Base-by-base conservation (phyloP, 1,139 yeast genomes). In the Hansenula sp. region DNA sequence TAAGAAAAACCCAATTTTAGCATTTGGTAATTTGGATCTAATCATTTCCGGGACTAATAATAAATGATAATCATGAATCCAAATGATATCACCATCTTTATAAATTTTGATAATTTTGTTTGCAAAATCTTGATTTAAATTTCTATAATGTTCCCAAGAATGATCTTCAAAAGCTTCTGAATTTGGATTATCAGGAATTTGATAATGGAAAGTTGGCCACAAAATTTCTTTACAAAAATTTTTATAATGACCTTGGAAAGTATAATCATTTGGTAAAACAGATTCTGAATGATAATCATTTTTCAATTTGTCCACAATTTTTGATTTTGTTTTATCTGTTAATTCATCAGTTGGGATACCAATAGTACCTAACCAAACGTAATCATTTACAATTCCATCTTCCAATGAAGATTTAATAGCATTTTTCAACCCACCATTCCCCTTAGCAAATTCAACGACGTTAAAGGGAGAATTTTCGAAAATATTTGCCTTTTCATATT, bases 201-300 rank as follows among this genome's bases (percentile, higher is more conserved):
- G 96, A 61, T 93, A 94, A 61, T 93, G 99, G 52, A 94, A 72
- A 2, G 97, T 88, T 25, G 99, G 99, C 98, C 99, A 93, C 51
- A 93, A 70, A 38, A 93, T 87, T 58, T 90, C 95, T 62, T 93
- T 93, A 62, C 97, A 91, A 61, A 85, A 93, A 40, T 89, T 87
- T 47, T 79, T 79, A 65, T 93, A 93, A 58, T 90, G 96, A 18
- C 97, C 97, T 55, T 85, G 86, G 57, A 89, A 87, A 0, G 90
- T 81, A 18, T 77, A 66, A 63, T 93, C 98, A 52, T 78, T 77
- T 2, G 91, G 83, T 52, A 79, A 80, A 4, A 90, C 86, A 0
- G 90, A 81, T 43, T 77, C 76, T 41, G 87, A 79, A 45, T 76
- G 62, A 58, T 77, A 79, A 7, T 78, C 76, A 1, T 62, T 58